Percentiles rank a stretch among this genome's conserved stretches.
Evolutionary conservation across 2,329 filamentous ascomycete genomes (phyloP).

Genomic region (Chalaropsis thielavioides): DNA sequence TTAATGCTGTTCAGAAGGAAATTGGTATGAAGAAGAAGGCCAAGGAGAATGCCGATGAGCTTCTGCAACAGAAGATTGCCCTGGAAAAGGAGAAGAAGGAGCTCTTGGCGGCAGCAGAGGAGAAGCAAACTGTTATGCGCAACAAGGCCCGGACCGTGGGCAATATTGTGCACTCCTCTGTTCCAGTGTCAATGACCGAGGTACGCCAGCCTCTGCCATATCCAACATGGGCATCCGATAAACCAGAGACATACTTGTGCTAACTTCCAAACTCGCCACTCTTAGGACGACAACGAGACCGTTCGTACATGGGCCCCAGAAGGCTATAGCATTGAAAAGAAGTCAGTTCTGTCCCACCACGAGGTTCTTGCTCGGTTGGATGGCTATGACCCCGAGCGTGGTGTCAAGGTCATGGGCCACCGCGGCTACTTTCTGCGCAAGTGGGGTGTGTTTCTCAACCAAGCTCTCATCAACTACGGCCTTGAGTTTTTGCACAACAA

Average conservation of each 20-base stretch:
- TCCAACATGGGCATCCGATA: conserved; percentile 18
- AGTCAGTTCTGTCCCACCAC: conserved; percentile 74
- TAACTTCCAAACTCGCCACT: conserved; percentile 7
- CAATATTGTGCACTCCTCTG: conserved; percentile 62
- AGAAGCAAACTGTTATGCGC: conserved; percentile 61
- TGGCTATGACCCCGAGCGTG: conserved; percentile 84
- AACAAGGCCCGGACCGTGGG: conserved; percentile 69
- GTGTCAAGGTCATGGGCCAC: conserved; percentile 87
- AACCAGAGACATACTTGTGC: neutral
- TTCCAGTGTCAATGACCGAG: conserved; percentile 72
- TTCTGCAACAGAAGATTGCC: conserved; percentile 63
- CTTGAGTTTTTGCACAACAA: conserved; percentile 72
- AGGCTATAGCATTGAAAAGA: conserved; percentile 58
- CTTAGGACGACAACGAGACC: conserved; percentile 61
- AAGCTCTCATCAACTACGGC: conserved; percentile 89
- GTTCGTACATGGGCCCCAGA: conserved; percentile 70
- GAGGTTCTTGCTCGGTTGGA: conserved; percentile 80
- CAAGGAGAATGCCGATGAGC: conserved; percentile 73
- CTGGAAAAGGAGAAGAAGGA: conserved; percentile 72
- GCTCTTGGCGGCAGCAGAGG: conserved; percentile 55
- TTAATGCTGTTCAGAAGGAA: conserved; percentile 80
- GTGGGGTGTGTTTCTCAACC: conserved; percentile 76
- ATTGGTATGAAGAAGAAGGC: conserved; percentile 88
- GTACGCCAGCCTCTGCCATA: conserved; percentile 25
- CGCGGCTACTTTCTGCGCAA: conserved; percentile 83